Evolutionary conservation across 2,329 filamentous ascomycete genomes (phyloP), one percentile per base, ranked within the genome.

Genomic region (Arthrobotrys sinensis): DNA sequence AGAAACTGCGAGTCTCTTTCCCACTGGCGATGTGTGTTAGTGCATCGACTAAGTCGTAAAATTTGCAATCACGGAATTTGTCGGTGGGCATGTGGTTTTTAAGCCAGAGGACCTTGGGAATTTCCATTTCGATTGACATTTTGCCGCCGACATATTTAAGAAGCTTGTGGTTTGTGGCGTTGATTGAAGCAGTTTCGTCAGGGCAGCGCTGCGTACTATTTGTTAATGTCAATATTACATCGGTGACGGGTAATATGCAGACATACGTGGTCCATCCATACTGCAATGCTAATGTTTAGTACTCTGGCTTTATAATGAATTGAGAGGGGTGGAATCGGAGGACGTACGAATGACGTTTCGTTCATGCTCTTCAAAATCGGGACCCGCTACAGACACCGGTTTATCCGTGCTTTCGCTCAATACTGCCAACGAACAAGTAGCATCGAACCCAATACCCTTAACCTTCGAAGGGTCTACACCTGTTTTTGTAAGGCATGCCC

Each of bases 61-160:
- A 99, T 85, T 97, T 97, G 90, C 94, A 97, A 79, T 91, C 90
- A 70, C 91, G 91, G 82, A 98, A 99, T 14, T 96, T 87, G 82
- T 97, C 93, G 69, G 92, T 88, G 1, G 96, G 92, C 96, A 99
- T 98, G 86, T 98, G 90, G 85, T 97, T 97, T 88, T 98, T 98
- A 83, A 99, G 88, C 96, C 96, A 99, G 73, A 98, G 88, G 0
- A 97, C 93, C 86, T 99, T 99, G 80, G 96, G 96, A 70, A 99
- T 96, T 85, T 99, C 96, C 96, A 99, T 99, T 87, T 99, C 96
- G 80, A 97, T 95, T 84, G 93, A 97, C 96, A 99, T 99, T 84
- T 92, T 95, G 80, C 96, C 96, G 81, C 96, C 96, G 16, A 99
- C 96, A 83, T 99, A 99, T 83, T 94, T 92, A 76, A 99, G 89